These are phyloP conservation scores for Bryoerythrophyllum caledonicum DNA, from an alignment of 225 moss, liverwort and hornwort species.

Conservation along the genomic window DNA sequence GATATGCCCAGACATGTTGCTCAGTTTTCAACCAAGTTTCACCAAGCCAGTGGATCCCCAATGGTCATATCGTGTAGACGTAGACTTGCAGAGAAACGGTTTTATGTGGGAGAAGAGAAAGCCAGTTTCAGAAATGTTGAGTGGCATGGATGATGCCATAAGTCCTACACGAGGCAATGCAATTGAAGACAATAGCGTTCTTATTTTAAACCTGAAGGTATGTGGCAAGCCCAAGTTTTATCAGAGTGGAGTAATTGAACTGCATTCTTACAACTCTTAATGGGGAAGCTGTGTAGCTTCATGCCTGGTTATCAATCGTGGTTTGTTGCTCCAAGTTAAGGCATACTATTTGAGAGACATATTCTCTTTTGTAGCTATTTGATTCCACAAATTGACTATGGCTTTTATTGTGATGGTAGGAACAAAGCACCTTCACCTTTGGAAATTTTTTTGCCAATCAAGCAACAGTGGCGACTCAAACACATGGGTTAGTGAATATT, in stretches of 20 bases:
- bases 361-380: background rate
- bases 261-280: background rate
- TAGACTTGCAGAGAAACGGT: background rate
- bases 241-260: too few species aligned
- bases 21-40: background rate
- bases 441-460: rapidly evolving
- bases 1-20: background rate
- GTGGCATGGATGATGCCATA: background rate
- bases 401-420: background rate
- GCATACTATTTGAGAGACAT: background rate
- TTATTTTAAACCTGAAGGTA: too few species aligned
- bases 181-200: background rate
- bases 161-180: background rate
- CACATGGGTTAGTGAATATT: background rate
- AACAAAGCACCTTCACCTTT: background rate
- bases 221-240: too few species aligned
- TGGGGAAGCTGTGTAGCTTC: background rate
- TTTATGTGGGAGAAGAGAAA: background rate
- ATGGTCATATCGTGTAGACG: background rate
- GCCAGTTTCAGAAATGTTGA: background rate
- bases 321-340: background rate
- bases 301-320: background rate
- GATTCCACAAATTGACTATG: background rate
- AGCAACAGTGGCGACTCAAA: rapidly evolving
- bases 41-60: too few species aligned